Conservation (phyloP, 2,329 filamentous ascomycete species). For the Colletotrichum salicis region DNA sequence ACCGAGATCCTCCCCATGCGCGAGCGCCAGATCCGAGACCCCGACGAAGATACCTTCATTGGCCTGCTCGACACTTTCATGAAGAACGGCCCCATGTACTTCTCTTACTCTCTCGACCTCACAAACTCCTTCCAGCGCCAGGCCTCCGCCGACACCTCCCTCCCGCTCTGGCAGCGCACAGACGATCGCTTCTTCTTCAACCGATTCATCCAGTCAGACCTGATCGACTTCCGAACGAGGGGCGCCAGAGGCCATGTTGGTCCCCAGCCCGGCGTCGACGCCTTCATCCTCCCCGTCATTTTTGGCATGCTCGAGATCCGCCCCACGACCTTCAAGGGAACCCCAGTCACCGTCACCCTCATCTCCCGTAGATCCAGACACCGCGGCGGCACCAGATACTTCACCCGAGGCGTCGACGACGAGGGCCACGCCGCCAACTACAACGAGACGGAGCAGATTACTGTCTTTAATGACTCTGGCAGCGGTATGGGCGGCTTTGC, state of each 20-base stretch:
- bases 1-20: slow-evolving; percentile 95
- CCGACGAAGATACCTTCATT: slow-evolving; percentile 94
- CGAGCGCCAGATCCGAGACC: slow-evolving; percentile 89
- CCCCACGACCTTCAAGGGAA: slow-evolving; percentile 85
- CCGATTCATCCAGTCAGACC: slow-evolving; percentile 86
- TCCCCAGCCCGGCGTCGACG: slow-evolving; percentile 81
- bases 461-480: slow-evolving; percentile 85
- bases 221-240: slow-evolving; percentile 84
- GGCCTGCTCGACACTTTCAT: slow-evolving; percentile 83
- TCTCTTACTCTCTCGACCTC: slow-evolving; percentile 95
- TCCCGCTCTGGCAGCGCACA: slow-evolving; percentile 88
- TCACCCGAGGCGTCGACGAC: slow-evolving; percentile 93
- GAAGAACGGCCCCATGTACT: slow-evolving; percentile 91
- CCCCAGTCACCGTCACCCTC: slow-evolving; percentile 83
- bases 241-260: slow-evolving; percentile 72
- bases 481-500: slow-evolving; percentile 82
- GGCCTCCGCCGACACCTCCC: slow-evolving; percentile 75
- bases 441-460: slow-evolving; percentile 96
- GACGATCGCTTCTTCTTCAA: slow-evolving; percentile 99
- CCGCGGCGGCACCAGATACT: slow-evolving; percentile 91
- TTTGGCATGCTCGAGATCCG: slow-evolving; percentile 96
- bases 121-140: slow-evolving; percentile 98
- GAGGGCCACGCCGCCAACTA: slow-evolving; percentile 97
- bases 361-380: slow-evolving; percentile 91
- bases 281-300: slow-evolving; percentile 94